Evolutionary conservation across 2,329 filamentous ascomycete species (phyloP).

Genomic region (Didymella keratinophila): DNA sequence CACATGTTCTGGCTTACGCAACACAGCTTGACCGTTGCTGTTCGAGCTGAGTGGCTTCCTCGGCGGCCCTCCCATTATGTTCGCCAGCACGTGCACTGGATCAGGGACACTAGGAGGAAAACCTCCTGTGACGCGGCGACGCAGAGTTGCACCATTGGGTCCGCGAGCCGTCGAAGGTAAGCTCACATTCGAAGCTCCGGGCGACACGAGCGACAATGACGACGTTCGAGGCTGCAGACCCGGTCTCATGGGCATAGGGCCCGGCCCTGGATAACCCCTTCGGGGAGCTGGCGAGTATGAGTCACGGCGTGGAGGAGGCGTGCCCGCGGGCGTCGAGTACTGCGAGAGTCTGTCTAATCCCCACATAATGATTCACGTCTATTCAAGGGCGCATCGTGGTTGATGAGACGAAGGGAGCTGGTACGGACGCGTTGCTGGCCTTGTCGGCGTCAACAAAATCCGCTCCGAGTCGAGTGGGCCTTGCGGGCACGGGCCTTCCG

Average conservation of each 20-base stretch:
- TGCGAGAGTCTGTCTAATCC: constrained; percentile 80
- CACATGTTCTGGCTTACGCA: constrained; percentile 58
- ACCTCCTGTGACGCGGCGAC: constrained; percentile 65
- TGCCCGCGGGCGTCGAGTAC: constrained; percentile 70
- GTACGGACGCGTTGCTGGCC: background rate
- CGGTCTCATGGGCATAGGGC: constrained; percentile 72
- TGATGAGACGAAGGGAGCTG: background rate
- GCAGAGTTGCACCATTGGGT: constrained; percentile 69
- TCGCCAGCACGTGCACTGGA: constrained; percentile 73
- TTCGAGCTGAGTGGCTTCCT: constrained; percentile 34
- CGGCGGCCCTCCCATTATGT: constrained; percentile 60
- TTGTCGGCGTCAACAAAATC: constrained; percentile 4
- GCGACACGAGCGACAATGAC: constrained; percentile 74
- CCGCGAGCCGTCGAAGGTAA: constrained; percentile 71
- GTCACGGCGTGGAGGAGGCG: constrained; percentile 69
- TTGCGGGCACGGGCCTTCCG: background rate
- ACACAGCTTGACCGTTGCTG: constrained; percentile 38
- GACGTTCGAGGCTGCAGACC: constrained; percentile 76
- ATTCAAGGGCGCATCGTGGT: constrained; percentile 9
- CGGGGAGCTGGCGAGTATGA: constrained; percentile 76
- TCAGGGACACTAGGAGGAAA: constrained; percentile 67
- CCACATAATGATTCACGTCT: constrained; percentile 70
- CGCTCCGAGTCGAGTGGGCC: background rate
- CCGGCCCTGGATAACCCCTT: constrained; percentile 74
- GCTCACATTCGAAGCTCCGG: constrained; percentile 79